Evolutionary conservation across 2,329 filamentous ascomycete genomes (phyloP), one percentile per base, ranked within the genome.

Genomic region (Paecilomyces niveus): DNA sequence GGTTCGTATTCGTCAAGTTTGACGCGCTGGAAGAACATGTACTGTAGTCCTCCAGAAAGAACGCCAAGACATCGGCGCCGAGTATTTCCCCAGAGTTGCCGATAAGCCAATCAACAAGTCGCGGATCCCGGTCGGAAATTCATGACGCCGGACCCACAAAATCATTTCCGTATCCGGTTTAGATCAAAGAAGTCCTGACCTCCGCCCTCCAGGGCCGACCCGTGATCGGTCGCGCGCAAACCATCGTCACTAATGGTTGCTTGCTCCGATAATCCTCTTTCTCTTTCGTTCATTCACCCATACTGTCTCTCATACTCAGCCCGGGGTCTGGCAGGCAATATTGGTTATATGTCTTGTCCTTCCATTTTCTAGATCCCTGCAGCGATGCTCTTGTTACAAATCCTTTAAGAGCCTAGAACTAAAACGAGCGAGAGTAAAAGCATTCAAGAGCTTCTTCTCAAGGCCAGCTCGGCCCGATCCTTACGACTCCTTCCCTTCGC

Each of bases 211-310:
- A 69, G 67, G 60, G 62, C 59, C 61, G 66, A 70, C 64, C 70
- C 67, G 69, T 70, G 70, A 71, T 70, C 69, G 68, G 65, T 72
- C 68, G 70, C 70, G 71, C 71, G 71, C 71, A 73, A 69, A 71
- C 68, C 63, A 63, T 68, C 65, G 62, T 66, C 62, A 62, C 26
- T 63, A 51, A 58, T 59, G 57, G 39, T 29, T 52, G 50, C 50
- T 52, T 52, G 50, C 22, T 52, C 50, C 50, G 50, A 52, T 26
- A 52, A 21, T 45, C 39, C 15, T 62, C 60, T 58, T 58, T 39
- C 29, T 58, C 51, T 55, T 56, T 57, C 54, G 54, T 59, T 56
- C 45, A 39, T 60, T 24, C 53, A 53, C 24, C 54, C 26, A 54
- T 64, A 29, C 50, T 31, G 29, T 15, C 32, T 61, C 39, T 61